These are phyloP conservation scores for Globisporangium parvum DNA, from an alignment of 352 stramenopile genomes.

Conservation along the genomic window DNA sequence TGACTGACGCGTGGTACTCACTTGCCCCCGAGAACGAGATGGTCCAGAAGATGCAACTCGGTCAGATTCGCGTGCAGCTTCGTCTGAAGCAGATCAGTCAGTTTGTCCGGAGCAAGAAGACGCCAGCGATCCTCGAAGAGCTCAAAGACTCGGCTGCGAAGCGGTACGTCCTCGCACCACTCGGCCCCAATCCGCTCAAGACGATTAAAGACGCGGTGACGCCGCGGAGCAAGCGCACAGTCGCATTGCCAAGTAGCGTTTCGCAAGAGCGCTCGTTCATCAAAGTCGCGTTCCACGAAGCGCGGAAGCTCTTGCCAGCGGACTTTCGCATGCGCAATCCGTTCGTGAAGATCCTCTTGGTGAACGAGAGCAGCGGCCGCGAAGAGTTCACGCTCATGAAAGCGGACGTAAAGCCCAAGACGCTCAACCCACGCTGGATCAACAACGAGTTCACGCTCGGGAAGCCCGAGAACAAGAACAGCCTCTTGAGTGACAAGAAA, in stretches of 20 bases:
- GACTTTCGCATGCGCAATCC: constrained; percentile 28
- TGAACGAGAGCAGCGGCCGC: constrained; percentile 35
- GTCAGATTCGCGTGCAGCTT: constrained; percentile 52
- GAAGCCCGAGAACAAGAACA: constrained; percentile 37
- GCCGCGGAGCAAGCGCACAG: constrained; percentile 4
- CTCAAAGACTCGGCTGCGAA: constrained; percentile 18
- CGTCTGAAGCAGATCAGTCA: constrained; percentile 25
- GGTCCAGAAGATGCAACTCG: constrained; percentile 53
- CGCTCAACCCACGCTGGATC: constrained; percentile 59
- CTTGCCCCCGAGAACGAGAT: constrained; percentile 62
- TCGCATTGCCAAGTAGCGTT: constrained; percentile 5
- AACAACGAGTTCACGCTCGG: constrained; percentile 68
- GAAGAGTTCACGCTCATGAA: constrained; percentile 57
- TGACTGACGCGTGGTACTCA: constrained; percentile 56
- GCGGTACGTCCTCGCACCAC: constrained; percentile 1
- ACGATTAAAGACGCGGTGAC: constrained; percentile 12
- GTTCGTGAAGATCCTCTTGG: constrained; percentile 52
- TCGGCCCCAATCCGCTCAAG: constrained; percentile 5
- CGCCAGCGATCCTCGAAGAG: constrained; percentile 24
- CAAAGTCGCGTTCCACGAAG: constrained; percentile 53
- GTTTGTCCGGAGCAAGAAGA: constrained; percentile 32
- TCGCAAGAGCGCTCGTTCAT: constrained; percentile 44
- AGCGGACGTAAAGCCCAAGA: constrained; percentile 59
- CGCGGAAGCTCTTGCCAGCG: constrained; percentile 37
- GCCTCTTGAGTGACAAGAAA: constrained; percentile 51